Evolutionary conservation across 2,329 filamentous ascomycete species (phyloP).

Genomic region (Aspergillus alliaceus): DNA sequence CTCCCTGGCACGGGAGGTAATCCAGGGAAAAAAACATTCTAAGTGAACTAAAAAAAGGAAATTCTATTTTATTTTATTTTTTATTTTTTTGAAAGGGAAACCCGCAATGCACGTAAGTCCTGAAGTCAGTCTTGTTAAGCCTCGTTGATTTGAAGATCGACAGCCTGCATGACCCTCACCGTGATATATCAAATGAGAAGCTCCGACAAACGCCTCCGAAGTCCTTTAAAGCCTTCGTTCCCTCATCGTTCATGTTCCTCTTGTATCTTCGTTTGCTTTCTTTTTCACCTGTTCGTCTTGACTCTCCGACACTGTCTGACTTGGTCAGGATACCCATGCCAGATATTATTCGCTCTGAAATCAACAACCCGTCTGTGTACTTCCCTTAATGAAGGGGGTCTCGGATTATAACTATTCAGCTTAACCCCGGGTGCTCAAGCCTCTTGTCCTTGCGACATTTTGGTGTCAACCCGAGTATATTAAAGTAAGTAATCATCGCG

Average conservation of each 20-base stretch:
- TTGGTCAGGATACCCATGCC: slow-evolving; percentile 2
- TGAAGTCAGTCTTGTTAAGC: slow-evolving; percentile 31
- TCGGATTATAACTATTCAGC: not conserved
- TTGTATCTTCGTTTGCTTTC: slow-evolving; percentile 9
- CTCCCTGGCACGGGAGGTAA: too few species aligned
- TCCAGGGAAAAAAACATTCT: not conserved
- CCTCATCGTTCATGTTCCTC: slow-evolving; percentile 22
- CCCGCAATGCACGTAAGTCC: slow-evolving; percentile 26
- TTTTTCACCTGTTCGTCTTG: slow-evolving; percentile 1
- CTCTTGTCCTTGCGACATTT: slow-evolving; percentile 5
- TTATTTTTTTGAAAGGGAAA: too few species aligned
- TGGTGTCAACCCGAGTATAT: not conserved
- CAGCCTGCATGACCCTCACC: slow-evolving; percentile 46
- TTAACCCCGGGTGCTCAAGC: slow-evolving; percentile 4
- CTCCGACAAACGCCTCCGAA: slow-evolving; percentile 34
- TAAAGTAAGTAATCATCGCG: slow-evolving; percentile 3
- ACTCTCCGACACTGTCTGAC: not conserved
- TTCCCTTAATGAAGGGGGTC: slow-evolving; percentile 1
- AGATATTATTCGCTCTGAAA: not conserved
- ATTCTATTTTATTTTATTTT: not conserved
- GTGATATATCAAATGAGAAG: slow-evolving; percentile 47
- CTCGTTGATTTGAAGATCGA: slow-evolving; percentile 43
- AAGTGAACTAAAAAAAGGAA: not conserved
- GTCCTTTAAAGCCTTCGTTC: slow-evolving; percentile 36
- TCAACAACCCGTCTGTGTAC: not conserved